Evolutionary conservation across 352 stramenopile genomes (phyloP).

Genomic region (Pythium biforme): DNA sequence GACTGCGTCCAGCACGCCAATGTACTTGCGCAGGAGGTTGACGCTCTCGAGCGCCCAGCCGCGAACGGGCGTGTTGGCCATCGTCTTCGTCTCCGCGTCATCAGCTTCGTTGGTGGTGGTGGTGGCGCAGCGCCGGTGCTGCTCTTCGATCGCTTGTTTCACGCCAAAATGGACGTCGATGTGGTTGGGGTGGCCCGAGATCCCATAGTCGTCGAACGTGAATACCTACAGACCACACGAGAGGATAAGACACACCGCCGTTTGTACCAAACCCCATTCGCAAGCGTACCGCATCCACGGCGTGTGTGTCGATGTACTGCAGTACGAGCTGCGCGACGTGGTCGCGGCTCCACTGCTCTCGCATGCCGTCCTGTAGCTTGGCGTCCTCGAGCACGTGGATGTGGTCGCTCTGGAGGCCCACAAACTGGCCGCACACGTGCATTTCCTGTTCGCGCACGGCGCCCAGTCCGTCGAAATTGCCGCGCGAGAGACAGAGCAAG

Average conservation of each 20-base stretch:
- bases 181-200: slow-evolving; percentile 95
- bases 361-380: slow-evolving; percentile 86
- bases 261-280: too few relatives aligned
- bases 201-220: slow-evolving; percentile 93
- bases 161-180: slow-evolving; percentile 71
- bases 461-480: slow-evolving; percentile 92
- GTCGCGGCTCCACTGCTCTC: slow-evolving; percentile 60
- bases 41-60: slow-evolving; percentile 75
- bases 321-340: slow-evolving; percentile 67
- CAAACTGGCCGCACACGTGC: slow-evolving; percentile 39
- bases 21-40: slow-evolving; percentile 86
- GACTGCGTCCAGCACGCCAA: slow-evolving; percentile 69
- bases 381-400: slow-evolving; percentile 78
- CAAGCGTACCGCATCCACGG: slow-evolving; percentile 59
- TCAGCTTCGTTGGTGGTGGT: background rate
- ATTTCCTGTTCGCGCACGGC: slow-evolving; percentile 85
- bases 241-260: too few relatives aligned
- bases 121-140: slow-evolving; percentile 36
- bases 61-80: slow-evolving; percentile 28
- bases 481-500: slow-evolving; percentile 90
- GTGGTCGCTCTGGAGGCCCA: slow-evolving; percentile 45
- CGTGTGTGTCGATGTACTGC: slow-evolving; percentile 48
- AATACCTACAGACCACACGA: slow-evolving; percentile 62
- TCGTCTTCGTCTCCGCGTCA: background rate
- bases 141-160: slow-evolving; percentile 40